phyloP scores from a whole-genome alignment of 1,284 basidiomycete genomes.

The Puccinia coronata region DNA sequence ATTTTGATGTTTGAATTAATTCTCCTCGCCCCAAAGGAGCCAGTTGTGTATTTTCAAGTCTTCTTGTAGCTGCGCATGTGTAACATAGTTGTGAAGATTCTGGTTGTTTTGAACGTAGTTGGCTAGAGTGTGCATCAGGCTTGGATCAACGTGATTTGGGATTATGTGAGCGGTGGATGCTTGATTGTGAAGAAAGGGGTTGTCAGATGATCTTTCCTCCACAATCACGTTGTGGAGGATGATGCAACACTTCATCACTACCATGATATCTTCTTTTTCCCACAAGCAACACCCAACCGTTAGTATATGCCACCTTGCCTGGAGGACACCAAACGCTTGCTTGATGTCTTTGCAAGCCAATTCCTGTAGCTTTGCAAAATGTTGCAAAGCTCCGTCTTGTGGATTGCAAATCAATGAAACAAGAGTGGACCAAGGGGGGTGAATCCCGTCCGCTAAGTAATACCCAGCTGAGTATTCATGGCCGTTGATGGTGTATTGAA shows the following conservation, averaged over 20 bases:
- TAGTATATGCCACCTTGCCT: neutral
- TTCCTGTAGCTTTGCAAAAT: conserved; percentile 28
- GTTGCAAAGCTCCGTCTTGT: neutral
- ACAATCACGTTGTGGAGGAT: conserved; percentile 20
- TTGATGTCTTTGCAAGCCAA: conserved; percentile 11
- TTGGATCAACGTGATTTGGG: neutral
- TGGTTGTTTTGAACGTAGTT: neutral
- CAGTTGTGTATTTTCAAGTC: neutral
- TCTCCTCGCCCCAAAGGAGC: no score
- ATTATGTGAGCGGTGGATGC: no score
- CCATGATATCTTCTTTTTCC: neutral
- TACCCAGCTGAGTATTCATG: neutral
- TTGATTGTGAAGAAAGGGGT: neutral
- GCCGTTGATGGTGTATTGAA: neutral
- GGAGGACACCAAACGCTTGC: conserved; percentile 19
- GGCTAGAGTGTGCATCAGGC: neutral
- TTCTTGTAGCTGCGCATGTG: neutral
- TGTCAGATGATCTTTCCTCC: neutral
- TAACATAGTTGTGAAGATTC: neutral
- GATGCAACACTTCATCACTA: neutral
- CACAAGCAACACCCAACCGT: neutral
- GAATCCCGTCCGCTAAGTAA: no score
- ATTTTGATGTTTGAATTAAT: no score
- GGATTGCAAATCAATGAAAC: conserved; percentile 9
- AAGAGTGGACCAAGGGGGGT: neutral